Evolutionary conservation across 2,329 filamentous ascomycete genomes (phyloP).

Genomic region (Penicillium concentricum): DNA sequence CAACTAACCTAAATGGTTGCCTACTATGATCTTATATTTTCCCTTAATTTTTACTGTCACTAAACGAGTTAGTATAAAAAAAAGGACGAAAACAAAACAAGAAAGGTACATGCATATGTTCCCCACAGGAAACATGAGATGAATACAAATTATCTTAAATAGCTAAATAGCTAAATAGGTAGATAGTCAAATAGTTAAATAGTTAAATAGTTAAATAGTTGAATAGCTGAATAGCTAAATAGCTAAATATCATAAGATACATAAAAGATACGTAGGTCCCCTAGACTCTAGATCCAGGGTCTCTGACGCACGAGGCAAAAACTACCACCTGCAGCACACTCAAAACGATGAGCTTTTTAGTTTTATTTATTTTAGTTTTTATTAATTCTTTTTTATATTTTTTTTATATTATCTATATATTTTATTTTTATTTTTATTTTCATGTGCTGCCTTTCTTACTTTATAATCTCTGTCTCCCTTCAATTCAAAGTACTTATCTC

Average conservation of each 20-base stretch:
- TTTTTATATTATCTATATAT: slow-evolving; percentile 10
- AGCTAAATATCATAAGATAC: too few relatives aligned
- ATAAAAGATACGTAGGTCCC: too few relatives aligned
- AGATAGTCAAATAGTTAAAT: too few relatives aligned
- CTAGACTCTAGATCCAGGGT: slow-evolving; percentile 41
- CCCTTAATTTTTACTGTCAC: too few relatives aligned
- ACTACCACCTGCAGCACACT: slow-evolving; percentile 43
- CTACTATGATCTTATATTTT: background rate
- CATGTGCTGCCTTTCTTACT: slow-evolving; percentile 29
- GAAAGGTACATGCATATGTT: background rate
- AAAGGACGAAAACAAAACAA: background rate
- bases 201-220: too few relatives aligned
- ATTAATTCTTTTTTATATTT: background rate
- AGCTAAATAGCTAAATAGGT: too few relatives aligned
- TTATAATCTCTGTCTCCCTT: slow-evolving; percentile 21
- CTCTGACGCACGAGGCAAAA: slow-evolving; percentile 44
- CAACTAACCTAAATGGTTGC: slow-evolving; percentile 1
- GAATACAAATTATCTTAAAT: too few relatives aligned
- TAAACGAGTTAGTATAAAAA: background rate
- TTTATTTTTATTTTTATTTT: slow-evolving; percentile 6
- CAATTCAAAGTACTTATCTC: slow-evolving; percentile 9
- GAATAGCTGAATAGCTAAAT: too few relatives aligned
- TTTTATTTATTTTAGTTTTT: slow-evolving; percentile 9
- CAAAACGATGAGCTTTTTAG: slow-evolving; percentile 36
- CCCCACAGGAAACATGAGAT: background rate